phyloP scores from a whole-genome alignment of 805 yeast genomes.

The Schwanniomyces pseudopolymorphus region DNA sequence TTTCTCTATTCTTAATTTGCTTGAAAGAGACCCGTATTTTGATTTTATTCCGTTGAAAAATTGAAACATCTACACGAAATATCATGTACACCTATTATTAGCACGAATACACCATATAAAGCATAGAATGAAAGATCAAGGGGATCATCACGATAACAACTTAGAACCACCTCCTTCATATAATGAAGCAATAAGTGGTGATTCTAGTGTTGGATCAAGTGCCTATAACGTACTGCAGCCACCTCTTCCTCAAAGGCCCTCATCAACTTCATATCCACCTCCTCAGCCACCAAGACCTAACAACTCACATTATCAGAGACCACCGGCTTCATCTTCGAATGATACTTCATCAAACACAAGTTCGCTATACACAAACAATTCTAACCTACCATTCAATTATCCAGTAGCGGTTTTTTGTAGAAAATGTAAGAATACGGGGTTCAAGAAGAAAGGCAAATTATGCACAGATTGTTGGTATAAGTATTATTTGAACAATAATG shows the following conservation, averaged over 20 bases:
- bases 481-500: constrained; percentile 24
- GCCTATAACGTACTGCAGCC: constrained; percentile 6
- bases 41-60: not conserved
- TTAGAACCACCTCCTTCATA: constrained; percentile 46
- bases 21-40: not conserved
- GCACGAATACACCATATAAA: not conserved
- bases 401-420: constrained; percentile 31
- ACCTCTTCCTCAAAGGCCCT: constrained; percentile 7
- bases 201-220: constrained; percentile 7
- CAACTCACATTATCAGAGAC: not conserved
- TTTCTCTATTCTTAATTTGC: not conserved
- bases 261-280: constrained; percentile 11
- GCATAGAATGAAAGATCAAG: not conserved
- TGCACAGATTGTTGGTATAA: constrained; percentile 32
- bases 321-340: not conserved
- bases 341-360: not conserved
- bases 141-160: not conserved
- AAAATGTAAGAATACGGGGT: constrained; percentile 37
- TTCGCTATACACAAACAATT: constrained; percentile 10
- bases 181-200: constrained; percentile 39
- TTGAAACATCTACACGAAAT: not conserved
- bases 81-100: not conserved
- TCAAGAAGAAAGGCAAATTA: constrained; percentile 22
- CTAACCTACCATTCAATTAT: constrained; percentile 25
- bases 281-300: constrained; percentile 4